These are phyloP conservation scores for Coprinopsis sp. DNA, from an alignment of 768 basidiomycete species.

Conservation along the genomic window DNA sequence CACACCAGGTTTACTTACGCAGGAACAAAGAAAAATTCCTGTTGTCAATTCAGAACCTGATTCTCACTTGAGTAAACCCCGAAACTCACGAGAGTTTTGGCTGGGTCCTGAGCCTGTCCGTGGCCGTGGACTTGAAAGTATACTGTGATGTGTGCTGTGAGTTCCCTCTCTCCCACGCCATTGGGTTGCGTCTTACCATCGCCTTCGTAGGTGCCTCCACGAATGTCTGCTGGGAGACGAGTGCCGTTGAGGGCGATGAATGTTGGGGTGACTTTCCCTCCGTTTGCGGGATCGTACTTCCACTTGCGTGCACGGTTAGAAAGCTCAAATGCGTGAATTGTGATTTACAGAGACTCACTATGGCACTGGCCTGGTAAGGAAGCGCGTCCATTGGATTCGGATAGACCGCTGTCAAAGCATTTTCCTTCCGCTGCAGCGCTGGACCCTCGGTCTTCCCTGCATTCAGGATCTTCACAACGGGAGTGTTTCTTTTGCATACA, in stretches of 20 bases:
- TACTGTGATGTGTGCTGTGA: too few species aligned
- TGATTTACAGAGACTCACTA: neutral
- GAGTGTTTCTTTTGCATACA: too few species aligned
- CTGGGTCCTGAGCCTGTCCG: too few species aligned
- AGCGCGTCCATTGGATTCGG: neutral
- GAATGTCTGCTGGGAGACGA: neutral
- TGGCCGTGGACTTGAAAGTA: too few species aligned
- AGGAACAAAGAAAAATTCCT: too few species aligned
- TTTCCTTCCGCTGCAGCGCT: neutral
- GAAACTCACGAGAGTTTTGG: too few species aligned
- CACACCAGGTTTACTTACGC: too few species aligned
- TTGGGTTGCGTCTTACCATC: too few species aligned
- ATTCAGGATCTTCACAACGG: too few species aligned
- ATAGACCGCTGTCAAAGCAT: neutral
- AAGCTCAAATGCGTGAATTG: neutral
- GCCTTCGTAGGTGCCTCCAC: neutral
- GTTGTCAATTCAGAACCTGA: too few species aligned
- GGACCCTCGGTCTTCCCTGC: neutral
- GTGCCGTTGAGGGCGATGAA: constrained; percentile 3
- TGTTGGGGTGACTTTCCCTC: neutral
- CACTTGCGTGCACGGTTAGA: neutral
- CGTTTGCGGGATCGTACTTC: neutral
- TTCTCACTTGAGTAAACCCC: too few species aligned
- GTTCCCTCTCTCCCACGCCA: too few species aligned
- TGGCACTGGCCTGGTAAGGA: constrained; percentile 3